Evolutionary conservation across 1,284 basidiomycete species (phyloP), one percentile per base, ranked within the genome.

Genomic region (Puccinia hordei): DNA sequence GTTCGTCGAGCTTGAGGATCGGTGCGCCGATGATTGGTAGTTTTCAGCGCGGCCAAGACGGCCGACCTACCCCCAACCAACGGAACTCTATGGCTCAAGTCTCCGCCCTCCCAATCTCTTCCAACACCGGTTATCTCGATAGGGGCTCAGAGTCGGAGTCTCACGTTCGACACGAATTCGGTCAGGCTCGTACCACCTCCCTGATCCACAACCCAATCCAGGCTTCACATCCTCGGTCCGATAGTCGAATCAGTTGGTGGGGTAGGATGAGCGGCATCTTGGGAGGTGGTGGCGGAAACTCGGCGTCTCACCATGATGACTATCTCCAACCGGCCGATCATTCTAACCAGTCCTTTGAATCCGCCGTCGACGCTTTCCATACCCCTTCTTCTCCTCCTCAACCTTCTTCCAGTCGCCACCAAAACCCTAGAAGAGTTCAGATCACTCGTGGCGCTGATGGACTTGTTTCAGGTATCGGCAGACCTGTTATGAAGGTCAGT

Each of bases 381-480:
- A 5, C 59, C 13, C 41, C 66, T 19, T 9, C 38, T n/a, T 49
- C 44, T 6, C 41, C 66, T 17, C 3, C 44, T 49, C 6, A 12
- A 3, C n/a, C 30, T 12, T 1, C 72, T 46, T 46, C 66, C n/a
- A n/a, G n/a, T 17, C 38, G 9, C 3, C 66, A 38, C 3, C 71
- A 30, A 15, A 46, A 46, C 19, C 68, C 15, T 71, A 63, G 73
- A 35, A 38, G 46, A 22, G 27, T 61, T 13, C 73, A 61, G 44
- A 76, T 76, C 44, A 76, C 73, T 13, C 38, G 73, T 8, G 73
- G 73, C 0, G 57, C 59, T 65, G 73, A 76, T 76, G 73, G 73
- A 1, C 38, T 66, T 30, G 73, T 76, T 30, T 76, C 73, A 13
- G 73, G 73, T 22, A 66, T 76, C 30, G 73, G 73, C 15, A 35